These are phyloP conservation scores for Schizochytrium sp. DNA, from an alignment of 108 stramenopile genomes.

Conservation along the genomic window DNA sequence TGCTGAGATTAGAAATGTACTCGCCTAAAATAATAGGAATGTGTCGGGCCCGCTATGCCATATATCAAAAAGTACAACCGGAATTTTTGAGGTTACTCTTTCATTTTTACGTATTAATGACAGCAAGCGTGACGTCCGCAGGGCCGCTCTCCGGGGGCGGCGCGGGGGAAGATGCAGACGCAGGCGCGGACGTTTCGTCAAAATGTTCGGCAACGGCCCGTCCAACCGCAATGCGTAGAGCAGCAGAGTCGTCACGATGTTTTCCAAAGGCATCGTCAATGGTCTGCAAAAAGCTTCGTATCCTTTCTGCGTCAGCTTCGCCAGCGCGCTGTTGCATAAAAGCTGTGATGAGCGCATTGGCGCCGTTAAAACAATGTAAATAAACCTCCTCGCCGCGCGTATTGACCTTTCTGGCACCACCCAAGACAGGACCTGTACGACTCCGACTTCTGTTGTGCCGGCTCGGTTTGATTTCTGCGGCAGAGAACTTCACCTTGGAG, in stretches of 20 bases:
- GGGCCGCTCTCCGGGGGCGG: neutral
- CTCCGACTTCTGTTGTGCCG: neutral
- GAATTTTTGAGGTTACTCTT: too few species aligned
- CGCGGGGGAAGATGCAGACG: neutral
- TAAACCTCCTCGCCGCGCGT: neutral
- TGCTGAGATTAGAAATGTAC: conserved; percentile 56
- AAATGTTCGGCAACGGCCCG: neutral
- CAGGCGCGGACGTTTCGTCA: neutral
- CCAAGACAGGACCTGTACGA: neutral
- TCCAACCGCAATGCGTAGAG: neutral
- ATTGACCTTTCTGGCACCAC: neutral
- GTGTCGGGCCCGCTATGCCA: too few species aligned
- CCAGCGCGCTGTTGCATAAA: neutral
- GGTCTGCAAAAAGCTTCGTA: neutral
- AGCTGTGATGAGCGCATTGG: neutral
- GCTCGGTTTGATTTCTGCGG: neutral
- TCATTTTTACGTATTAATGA: too few species aligned
- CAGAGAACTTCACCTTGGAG: conserved; percentile 2
- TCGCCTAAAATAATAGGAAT: neutral
- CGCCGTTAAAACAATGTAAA: neutral
- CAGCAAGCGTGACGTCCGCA: neutral
- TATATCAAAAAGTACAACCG: too few species aligned
- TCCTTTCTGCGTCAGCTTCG: neutral
- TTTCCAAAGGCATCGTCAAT: neutral
- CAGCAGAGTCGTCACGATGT: neutral